Evolutionary conservation across 345 rosid genomes (phyloP).

Genomic region (Brassica cretica): DNA sequence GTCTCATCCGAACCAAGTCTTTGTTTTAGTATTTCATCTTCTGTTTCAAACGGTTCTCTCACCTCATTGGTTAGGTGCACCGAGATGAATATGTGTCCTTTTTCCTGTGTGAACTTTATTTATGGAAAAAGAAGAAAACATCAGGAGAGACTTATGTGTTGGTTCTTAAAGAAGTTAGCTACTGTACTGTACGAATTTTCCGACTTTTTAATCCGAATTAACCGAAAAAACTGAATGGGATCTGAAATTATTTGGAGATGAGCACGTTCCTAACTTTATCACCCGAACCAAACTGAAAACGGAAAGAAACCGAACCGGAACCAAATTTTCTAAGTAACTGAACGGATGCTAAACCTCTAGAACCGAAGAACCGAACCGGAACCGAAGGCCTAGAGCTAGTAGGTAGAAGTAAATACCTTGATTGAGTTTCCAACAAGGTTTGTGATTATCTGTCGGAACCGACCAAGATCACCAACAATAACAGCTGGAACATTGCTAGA

Average conservation of each 20-base stretch:
- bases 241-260: no score
- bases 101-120: constrained; percentile 79
- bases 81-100: constrained; percentile 84
- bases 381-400: neutral
- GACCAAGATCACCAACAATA: constrained; percentile 82
- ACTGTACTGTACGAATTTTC: neutral
- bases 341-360: no score
- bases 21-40: constrained; percentile 59
- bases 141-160: neutral
- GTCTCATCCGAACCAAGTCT: constrained; percentile 45
- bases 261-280: no score
- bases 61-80: constrained; percentile 79
- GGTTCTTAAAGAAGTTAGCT: constrained; percentile 2
- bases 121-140: constrained; percentile 6
- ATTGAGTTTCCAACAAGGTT: constrained; percentile 96
- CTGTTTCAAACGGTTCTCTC: constrained; percentile 35
- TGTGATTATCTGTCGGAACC: constrained; percentile 83
- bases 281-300: no score
- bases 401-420: constrained; percentile 51
- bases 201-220: no score
- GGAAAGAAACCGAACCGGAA: no score
- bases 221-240: no score
- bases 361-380: no score
- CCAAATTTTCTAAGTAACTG: no score
- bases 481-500: constrained; percentile 76